These are phyloP conservation scores for Phytophthora pistaciae DNA, from an alignment of 352 stramenopile genomes.

Conservation along the genomic window DNA sequence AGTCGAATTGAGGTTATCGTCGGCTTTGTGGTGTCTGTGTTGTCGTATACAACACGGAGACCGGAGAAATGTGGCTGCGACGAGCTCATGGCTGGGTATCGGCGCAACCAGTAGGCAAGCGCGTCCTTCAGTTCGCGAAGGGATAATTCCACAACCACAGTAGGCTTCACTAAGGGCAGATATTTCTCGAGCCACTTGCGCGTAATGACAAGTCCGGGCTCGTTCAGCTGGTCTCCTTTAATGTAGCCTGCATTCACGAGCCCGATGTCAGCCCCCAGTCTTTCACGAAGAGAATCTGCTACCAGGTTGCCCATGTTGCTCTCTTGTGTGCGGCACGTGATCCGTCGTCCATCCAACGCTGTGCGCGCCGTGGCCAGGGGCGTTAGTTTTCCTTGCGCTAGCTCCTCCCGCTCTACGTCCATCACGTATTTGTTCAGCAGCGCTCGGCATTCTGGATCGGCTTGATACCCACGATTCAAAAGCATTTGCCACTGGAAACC, in stretches of 20 bases:
- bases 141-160: slow-evolving; percentile 64
- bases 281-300: slow-evolving; percentile 70
- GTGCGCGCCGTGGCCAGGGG: slow-evolving; percentile 39
- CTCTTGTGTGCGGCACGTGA: slow-evolving; percentile 68
- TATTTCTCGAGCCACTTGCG: slow-evolving; percentile 71
- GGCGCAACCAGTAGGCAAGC: slow-evolving; percentile 71
- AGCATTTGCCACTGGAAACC: slow-evolving; percentile 80
- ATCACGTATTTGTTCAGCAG: slow-evolving; percentile 57
- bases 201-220: slow-evolving; percentile 60
- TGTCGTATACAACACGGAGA: slow-evolving; percentile 49
- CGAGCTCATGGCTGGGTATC: slow-evolving; percentile 68
- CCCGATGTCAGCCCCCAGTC: slow-evolving; percentile 62
- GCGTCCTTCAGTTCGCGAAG: slow-evolving; percentile 53
- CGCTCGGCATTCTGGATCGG: slow-evolving; percentile 51
- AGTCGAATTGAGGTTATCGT: slow-evolving; percentile 51
- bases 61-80: slow-evolving; percentile 83
- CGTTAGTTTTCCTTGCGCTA: slow-evolving; percentile 50
- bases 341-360: slow-evolving; percentile 72
- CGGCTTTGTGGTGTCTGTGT: slow-evolving; percentile 12
- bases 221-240: slow-evolving; percentile 74
- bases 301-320: slow-evolving; percentile 84
- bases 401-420: slow-evolving; percentile 61
- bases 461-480: slow-evolving; percentile 55
- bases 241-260: slow-evolving; percentile 88
- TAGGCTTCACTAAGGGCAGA: slow-evolving; percentile 67